phyloP scores from a whole-genome alignment of 2,329 filamentous ascomycete genomes.

The Penicillium oxalicum region DNA sequence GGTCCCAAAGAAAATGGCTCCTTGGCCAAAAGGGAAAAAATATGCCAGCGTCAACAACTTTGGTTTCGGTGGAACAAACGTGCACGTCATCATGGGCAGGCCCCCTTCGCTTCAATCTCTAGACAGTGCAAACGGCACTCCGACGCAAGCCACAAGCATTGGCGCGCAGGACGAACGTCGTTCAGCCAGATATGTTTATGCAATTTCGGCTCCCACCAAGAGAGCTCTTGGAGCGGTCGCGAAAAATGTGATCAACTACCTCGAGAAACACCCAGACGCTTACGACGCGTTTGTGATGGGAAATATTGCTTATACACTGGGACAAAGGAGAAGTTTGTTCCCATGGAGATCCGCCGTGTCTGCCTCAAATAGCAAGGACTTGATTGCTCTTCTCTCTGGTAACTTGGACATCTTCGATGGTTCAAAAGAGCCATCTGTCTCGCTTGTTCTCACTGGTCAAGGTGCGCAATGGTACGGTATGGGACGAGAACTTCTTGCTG shows the following conservation, averaged over 20 bases:
- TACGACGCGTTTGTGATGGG: constrained; percentile 16
- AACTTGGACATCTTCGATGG: constrained; percentile 13
- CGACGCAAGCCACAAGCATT: background rate
- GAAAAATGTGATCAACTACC: constrained; percentile 12
- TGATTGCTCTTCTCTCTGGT: constrained; percentile 10
- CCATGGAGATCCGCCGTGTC: constrained; percentile 19
- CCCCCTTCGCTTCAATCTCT: background rate
- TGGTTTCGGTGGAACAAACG: constrained; percentile 32
- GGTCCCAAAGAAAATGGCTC: constrained; percentile 18
- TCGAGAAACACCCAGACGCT: constrained; percentile 14
- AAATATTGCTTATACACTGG: constrained; percentile 20
- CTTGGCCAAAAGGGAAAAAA: constrained; percentile 23
- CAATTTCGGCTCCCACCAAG: constrained; percentile 16
- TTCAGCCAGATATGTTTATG: constrained; percentile 12
- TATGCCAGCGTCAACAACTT: constrained; percentile 31
- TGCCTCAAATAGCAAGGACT: constrained; percentile 8
- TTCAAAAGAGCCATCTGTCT: constrained; percentile 19
- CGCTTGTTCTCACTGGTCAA: constrained; percentile 35
- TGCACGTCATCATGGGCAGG: constrained; percentile 28
- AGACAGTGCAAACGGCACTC: background rate
- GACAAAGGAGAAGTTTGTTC: constrained; percentile 17
- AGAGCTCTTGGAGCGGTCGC: constrained; percentile 10
- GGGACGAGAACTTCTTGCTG: constrained; percentile 26
- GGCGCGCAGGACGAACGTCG: constrained; percentile 6
- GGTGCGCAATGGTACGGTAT: constrained; percentile 33